phyloP scores from a whole-genome alignment of 129 eudicot genomes.

The Calendula officinalis region DNA sequence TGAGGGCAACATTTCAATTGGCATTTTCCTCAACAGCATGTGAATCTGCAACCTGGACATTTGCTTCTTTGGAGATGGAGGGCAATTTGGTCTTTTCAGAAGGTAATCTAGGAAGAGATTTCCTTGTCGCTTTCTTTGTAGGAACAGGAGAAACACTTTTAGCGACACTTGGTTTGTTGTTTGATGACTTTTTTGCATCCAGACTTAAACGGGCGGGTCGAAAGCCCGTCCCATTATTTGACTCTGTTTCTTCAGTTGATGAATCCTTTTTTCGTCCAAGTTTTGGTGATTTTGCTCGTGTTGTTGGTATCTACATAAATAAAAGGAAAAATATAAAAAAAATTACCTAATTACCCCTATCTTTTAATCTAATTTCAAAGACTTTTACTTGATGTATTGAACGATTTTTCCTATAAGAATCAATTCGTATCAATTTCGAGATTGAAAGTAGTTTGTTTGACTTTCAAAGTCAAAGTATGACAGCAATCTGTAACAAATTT shows the following conservation, averaged over 20 bases:
- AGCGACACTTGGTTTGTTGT: conserved; percentile 26
- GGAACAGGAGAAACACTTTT: conserved; percentile 44
- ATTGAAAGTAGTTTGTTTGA: conserved; percentile 8
- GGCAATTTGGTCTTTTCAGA: conserved; percentile 63
- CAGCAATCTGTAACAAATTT: conserved; percentile 5
- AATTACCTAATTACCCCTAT: neutral
- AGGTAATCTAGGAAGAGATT: conserved; percentile 91
- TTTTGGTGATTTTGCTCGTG: conserved; percentile 87
- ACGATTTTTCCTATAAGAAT: neutral
- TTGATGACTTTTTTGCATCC: conserved; percentile 53
- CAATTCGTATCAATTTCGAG: neutral
- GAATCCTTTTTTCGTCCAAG: conserved; percentile 78
- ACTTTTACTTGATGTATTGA: neutral
- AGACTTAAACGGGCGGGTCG: conserved; percentile 66
- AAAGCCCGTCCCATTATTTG: conserved; percentile 34
- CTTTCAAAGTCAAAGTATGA: conserved; percentile 2
- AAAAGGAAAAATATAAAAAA: neutral
- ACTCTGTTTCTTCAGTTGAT: conserved; percentile 46
- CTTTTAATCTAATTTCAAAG: neutral
- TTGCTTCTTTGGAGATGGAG: conserved; percentile 38
- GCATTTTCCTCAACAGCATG: conserved; percentile 33
- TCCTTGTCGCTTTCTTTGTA: conserved; percentile 66
- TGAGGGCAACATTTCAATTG: conserved; percentile 28
- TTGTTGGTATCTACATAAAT: conserved; percentile 79
- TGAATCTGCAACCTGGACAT: conserved; percentile 18